Base-by-base conservation (phyloP, 139 green algal genomes). In the Trebouxia sp. region DNA sequence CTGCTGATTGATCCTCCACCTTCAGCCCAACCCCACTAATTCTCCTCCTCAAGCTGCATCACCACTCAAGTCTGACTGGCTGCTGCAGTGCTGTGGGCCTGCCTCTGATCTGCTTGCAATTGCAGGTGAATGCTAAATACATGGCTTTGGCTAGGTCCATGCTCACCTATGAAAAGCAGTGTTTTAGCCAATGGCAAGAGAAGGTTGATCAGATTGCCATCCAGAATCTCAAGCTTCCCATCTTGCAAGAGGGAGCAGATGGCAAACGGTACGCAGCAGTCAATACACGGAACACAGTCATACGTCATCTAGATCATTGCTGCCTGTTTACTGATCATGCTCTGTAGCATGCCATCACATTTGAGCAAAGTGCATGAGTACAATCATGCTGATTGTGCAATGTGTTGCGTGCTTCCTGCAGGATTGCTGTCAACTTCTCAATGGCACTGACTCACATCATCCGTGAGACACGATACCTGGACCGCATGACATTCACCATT, bases 101-200 rank as follows among this genome's bases (percentile, higher is more conserved):
- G n/a, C n/a, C n/a, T n/a, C n/a, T n/a, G n/a, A n/a, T n/a, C n/a
- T n/a, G n/a, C n/a, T n/a, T n/a, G n/a, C 20, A 28, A 7, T 56
- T 74, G 41, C 75, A 93, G 75, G 85, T 92, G n/a, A 56, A 91
- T 22, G 45, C 77, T 53, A 89, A 92, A 72, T 95, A 93, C 87
- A 93, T 91, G 70, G 79, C 82, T 0, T 85, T 98, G 30, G 92
- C 93, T 0, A 90, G 86, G 41, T 30, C 69, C 15, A 89, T 98
- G 87, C 91, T 97, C 88, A 41, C 84, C n/a, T 97, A 90, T 83
- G 95, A 98, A 84, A 97, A 97, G 82, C 51, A 89, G 15, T 90
- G 84, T 79, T 95, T 94, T 80, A 85, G 41, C 12, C 74, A 78
- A 30, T 98, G 95, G 95, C 87, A 82, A 45, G 86, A 93, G 37